phyloP scores from a whole-genome alignment of 139 green algal genomes.

The Gonium pectorale region DNA sequence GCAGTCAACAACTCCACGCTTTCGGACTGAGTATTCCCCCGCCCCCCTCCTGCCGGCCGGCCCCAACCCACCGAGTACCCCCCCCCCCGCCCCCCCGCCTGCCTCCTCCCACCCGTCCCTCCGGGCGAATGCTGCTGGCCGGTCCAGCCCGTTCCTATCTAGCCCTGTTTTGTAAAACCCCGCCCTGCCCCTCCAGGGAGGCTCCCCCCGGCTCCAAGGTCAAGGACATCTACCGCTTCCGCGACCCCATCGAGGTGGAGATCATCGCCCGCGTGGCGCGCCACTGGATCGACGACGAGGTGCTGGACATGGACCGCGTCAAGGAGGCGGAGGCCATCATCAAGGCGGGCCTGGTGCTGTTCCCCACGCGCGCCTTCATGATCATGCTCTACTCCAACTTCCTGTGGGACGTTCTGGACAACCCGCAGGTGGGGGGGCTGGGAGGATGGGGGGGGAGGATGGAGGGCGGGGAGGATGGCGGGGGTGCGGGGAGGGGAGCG shows the following conservation, averaged over 20 bases:
- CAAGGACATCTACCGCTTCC: slow-evolving; percentile 47
- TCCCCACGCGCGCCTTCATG: slow-evolving; percentile 47
- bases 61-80: too few relatives aligned
- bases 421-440: slow-evolving; percentile 20
- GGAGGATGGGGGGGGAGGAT: not conserved
- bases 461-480: not conserved
- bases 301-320: slow-evolving; percentile 35
- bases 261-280: slow-evolving; percentile 34
- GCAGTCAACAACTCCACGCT: too few relatives aligned
- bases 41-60: too few relatives aligned
- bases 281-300: slow-evolving; percentile 41
- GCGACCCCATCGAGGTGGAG: slow-evolving; percentile 39
- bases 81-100: too few relatives aligned
- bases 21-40: too few relatives aligned
- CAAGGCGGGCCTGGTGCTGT: slow-evolving; percentile 55
- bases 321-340: slow-evolving; percentile 50
- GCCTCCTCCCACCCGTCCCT: too few relatives aligned
- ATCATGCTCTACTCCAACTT: slow-evolving; percentile 56
- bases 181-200: not conserved
- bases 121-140: too few relatives aligned
- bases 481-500: too few relatives aligned
- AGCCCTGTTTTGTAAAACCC: not conserved
- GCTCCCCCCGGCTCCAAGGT: slow-evolving; percentile 29
- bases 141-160: too few relatives aligned
- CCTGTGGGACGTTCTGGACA: slow-evolving; percentile 45